Conservation (phyloP, 2,329 filamentous ascomycete species). For the Gaeumannomyces tritici region DNA sequence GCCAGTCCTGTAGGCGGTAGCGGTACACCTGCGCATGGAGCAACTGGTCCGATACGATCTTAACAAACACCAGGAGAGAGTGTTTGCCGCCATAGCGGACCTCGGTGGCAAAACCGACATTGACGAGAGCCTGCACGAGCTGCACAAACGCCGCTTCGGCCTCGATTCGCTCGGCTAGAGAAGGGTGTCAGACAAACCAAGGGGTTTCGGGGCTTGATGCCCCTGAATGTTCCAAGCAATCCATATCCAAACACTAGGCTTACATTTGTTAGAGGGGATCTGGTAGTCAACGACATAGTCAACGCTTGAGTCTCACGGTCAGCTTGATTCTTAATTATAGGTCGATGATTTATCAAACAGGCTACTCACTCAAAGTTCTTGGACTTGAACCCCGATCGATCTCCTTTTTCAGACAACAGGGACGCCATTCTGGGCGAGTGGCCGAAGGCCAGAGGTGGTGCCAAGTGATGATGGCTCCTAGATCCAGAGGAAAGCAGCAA, state of each 20-base stretch:
- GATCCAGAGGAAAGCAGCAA: too few relatives aligned
- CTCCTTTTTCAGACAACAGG: slow-evolving; percentile 7
- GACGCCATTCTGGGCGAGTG: too few relatives aligned
- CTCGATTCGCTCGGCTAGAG: slow-evolving; percentile 48
- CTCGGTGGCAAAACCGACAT: slow-evolving; percentile 77
- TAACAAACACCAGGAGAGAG: slow-evolving; percentile 75
- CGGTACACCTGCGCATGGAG: slow-evolving; percentile 76
- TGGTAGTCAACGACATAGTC: slow-evolving; percentile 84
- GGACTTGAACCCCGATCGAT: slow-evolving; percentile 12
- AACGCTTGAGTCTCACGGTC: slow-evolving; percentile 38
- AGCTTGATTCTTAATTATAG: too few relatives aligned
- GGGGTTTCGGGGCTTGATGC: too few relatives aligned
- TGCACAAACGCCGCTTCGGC: slow-evolving; percentile 69
- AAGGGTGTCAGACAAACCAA: too few relatives aligned
- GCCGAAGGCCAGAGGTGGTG: too few relatives aligned
- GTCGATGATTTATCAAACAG: too few relatives aligned
- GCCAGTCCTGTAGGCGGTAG: slow-evolving; percentile 85
- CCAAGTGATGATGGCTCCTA: too few relatives aligned
- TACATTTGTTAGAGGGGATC: slow-evolving; percentile 49
- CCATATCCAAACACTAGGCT: background rate
- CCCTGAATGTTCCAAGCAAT: too few relatives aligned
- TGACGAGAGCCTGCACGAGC: slow-evolving; percentile 64
- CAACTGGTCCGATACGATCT: slow-evolving; percentile 64
- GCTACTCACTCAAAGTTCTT: slow-evolving; percentile 7
- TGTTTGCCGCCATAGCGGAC: slow-evolving; percentile 70